Conservation (phyloP, 768 basidiomycete species). For the Boletus insuetus region DNA sequence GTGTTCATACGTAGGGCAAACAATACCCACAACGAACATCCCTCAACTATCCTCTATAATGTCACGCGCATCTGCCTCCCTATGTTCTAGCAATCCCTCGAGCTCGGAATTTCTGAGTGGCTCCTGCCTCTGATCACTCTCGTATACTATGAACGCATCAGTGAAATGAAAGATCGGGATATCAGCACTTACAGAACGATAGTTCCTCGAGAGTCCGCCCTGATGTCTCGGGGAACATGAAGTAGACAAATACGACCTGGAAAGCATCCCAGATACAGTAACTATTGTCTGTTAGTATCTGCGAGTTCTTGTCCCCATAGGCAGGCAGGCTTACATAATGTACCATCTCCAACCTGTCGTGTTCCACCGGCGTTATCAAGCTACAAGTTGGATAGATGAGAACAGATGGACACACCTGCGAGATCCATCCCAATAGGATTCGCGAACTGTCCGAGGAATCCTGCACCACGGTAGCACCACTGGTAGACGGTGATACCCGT, state of each 20-base stretch:
- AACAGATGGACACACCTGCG: conserved; percentile 2
- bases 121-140: neutral
- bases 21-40: no score
- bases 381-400: no score
- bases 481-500: conserved; percentile 62
- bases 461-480: conserved; percentile 45
- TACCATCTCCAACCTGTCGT: conserved; percentile 15
- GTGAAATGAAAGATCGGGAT: neutral
- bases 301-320: fast-evolving
- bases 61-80: conserved; percentile 12
- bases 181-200: conserved; percentile 12
- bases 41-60: no score
- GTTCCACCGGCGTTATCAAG: neutral
- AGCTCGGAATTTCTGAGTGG: neutral
- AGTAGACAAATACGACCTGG: conserved; percentile 15
- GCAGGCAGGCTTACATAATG: conserved; percentile 5
- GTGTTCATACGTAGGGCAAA: no score
- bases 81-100: neutral
- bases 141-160: neutral
- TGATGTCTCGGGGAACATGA: conserved; percentile 21
- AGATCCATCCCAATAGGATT: conserved; percentile 16
- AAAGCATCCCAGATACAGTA: conserved; percentile 16
- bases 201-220: conserved; percentile 19
- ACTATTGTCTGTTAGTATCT: conserved; percentile 1
- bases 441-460: conserved; percentile 10